These are phyloP conservation scores for Pholiota microspora DNA, from an alignment of 768 basidiomycete genomes.

Conservation along the genomic window DNA sequence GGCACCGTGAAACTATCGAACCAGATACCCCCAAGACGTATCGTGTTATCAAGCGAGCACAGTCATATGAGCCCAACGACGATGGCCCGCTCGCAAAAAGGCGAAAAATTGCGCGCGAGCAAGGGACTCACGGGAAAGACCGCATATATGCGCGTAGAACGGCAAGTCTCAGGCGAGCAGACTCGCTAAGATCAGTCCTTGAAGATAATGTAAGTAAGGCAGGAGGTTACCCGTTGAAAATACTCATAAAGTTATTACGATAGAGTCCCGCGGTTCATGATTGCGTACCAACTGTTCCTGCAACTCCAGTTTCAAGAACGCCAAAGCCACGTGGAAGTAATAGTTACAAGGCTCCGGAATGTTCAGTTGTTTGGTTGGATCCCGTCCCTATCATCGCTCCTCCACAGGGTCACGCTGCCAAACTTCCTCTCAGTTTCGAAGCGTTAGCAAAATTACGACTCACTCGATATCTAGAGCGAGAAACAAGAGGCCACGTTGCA, in stretches of 20 bases:
- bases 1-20: neutral
- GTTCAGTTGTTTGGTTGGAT: neutral
- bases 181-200: conserved; percentile 12
- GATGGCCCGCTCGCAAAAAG: conserved; percentile 9
- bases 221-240: too few relatives aligned
- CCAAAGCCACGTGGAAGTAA: neutral
- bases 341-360: neutral
- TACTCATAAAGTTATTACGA: too few relatives aligned
- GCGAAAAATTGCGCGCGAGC: conserved; percentile 6
- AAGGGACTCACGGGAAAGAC: conserved; percentile 3
- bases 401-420: conserved; percentile 33
- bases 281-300: conserved; percentile 14
- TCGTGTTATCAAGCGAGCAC: conserved; percentile 19
- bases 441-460: conserved; percentile 45
- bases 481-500: conserved; percentile 34
- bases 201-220: neutral
- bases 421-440: conserved; percentile 33
- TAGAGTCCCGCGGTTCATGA: neutral
- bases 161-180: conserved; percentile 18
- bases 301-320: conserved; percentile 5
- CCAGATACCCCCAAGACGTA: neutral
- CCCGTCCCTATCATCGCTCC: conserved; percentile 56
- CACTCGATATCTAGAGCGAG: conserved; percentile 36
- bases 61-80: conserved; percentile 5
- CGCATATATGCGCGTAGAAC: conserved; percentile 18